Evolutionary conservation across 2,329 filamentous ascomycete species (phyloP).

Genomic region (Chrysoporthe deuterocubensis): DNA sequence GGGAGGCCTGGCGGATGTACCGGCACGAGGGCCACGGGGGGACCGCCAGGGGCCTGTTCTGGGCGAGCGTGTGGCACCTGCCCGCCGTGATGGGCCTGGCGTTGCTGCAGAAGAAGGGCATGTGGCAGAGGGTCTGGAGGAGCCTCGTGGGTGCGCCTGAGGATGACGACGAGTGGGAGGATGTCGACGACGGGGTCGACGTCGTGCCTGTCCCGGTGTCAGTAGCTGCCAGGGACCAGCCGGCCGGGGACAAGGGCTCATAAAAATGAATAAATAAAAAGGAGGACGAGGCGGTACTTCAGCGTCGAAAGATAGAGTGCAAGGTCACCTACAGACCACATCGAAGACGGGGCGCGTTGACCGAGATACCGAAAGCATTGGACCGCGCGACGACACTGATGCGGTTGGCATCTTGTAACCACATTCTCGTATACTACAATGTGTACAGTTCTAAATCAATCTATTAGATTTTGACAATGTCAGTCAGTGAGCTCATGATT

Average conservation of each 20-base stretch:
- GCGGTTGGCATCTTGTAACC: not conserved
- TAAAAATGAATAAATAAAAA: not conserved
- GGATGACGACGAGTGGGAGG: slow-evolving; percentile 60
- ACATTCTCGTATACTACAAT: not conserved
- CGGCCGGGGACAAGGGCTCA: not conserved
- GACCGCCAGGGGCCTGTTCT: slow-evolving; percentile 84
- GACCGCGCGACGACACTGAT: too few relatives aligned
- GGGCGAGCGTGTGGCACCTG: slow-evolving; percentile 97
- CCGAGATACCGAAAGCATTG: too few relatives aligned
- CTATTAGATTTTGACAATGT: too few relatives aligned
- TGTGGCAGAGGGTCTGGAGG: slow-evolving; percentile 83
- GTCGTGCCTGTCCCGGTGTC: slow-evolving; percentile 38
- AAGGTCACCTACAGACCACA: not conserved
- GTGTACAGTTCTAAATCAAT: not conserved
- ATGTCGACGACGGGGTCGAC: slow-evolving; percentile 57
- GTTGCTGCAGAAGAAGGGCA: slow-evolving; percentile 89
- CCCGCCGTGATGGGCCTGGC: slow-evolving; percentile 88
- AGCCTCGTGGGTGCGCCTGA: slow-evolving; percentile 64
- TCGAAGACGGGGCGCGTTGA: too few relatives aligned
- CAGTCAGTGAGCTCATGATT: too few relatives aligned
- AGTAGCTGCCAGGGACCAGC: slow-evolving; percentile 14
- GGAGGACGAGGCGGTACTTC: not conserved
- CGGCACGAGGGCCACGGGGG: slow-evolving; percentile 76
- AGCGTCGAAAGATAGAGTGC: not conserved
- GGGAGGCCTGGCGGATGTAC: slow-evolving; percentile 83